These are phyloP conservation scores for Yamadazyma conglobata DNA, from an alignment of 1,139 yeast species.

Conservation along the genomic window DNA sequence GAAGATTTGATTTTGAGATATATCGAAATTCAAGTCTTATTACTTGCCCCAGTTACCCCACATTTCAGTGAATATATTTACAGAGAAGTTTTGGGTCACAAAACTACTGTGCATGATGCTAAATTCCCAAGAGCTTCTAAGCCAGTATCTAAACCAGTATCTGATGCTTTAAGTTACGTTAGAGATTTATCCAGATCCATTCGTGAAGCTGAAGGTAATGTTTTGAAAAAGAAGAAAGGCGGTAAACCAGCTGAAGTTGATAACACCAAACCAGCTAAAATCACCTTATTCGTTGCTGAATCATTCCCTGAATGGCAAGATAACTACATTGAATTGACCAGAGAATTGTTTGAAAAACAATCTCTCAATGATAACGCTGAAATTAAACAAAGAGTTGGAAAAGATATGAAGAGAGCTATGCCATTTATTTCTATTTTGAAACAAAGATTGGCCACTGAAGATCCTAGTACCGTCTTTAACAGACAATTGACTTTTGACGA, in stretches of 20 bases:
- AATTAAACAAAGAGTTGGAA: constrained; percentile 62
- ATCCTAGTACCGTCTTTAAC: constrained; percentile 77
- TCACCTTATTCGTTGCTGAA: constrained; percentile 69
- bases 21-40: constrained; percentile 78
- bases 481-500: constrained; percentile 84
- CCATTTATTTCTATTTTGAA: constrained; percentile 87
- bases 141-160: constrained; percentile 57
- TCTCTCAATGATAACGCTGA: constrained; percentile 58
- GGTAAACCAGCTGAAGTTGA: constrained; percentile 73
- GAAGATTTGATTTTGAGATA: constrained; percentile 74
- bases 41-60: constrained; percentile 91
- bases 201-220: constrained; percentile 89
- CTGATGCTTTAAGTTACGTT: constrained; percentile 74
- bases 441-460: constrained; percentile 66
- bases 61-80: constrained; percentile 91
- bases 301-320: constrained; percentile 98
- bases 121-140: constrained; percentile 71
- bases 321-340: constrained; percentile 76
- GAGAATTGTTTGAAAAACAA: constrained; percentile 68
- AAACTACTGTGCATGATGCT: constrained; percentile 66
- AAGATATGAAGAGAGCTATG: constrained; percentile 94
- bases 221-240: constrained; percentile 88
- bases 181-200: constrained; percentile 75
- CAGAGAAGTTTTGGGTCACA: constrained; percentile 69
- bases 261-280: constrained; percentile 63